phyloP scores from a whole-genome alignment of 169 alveolate species.

The Theileria sp. region DNA sequence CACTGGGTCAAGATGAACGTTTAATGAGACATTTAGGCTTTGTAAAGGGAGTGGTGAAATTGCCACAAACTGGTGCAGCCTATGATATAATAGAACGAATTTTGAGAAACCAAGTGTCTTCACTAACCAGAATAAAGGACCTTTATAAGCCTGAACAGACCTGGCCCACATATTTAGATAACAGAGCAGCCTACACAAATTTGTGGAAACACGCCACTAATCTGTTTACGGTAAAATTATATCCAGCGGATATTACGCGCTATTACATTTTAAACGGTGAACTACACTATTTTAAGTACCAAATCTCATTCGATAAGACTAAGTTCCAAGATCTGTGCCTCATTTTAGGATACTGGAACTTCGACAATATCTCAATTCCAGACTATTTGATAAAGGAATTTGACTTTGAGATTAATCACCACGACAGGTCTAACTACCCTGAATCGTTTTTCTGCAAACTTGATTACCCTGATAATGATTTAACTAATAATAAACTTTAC shows the following conservation, averaged over 20 bases:
- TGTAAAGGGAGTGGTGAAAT: conserved; percentile 20
- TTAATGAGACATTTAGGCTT: conserved; percentile 21
- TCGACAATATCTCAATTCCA: conserved; percentile 21
- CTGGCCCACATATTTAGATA: conserved; percentile 64
- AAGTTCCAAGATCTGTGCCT: conserved; percentile 30
- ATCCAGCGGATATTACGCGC: not conserved
- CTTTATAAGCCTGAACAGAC: conserved; percentile 18
- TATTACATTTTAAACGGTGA: conserved; percentile 43
- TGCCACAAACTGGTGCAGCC: conserved; percentile 54
- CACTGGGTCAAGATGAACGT: conserved; percentile 6
- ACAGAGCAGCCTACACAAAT: conserved; percentile 65
- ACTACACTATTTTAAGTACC: conserved; percentile 27
- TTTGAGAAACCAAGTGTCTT: conserved; percentile 27
- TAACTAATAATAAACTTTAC: conserved; percentile 10
- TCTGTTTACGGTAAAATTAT: conserved; percentile 32
- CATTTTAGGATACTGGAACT: conserved; percentile 58
- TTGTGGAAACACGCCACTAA: conserved; percentile 47
- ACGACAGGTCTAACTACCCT: conserved; percentile 50
- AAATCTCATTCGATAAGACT: conserved; percentile 18
- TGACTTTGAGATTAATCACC: conserved; percentile 1
- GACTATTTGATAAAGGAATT: conserved; percentile 24
- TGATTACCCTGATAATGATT: not conserved
- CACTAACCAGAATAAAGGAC: conserved; percentile 7
- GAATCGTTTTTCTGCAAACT: conserved; percentile 28
- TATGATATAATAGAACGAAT: conserved; percentile 27